Evolutionary conservation across 1,139 yeast genomes (phyloP).

Genomic region (Scheffersomyces segobiensis): DNA sequence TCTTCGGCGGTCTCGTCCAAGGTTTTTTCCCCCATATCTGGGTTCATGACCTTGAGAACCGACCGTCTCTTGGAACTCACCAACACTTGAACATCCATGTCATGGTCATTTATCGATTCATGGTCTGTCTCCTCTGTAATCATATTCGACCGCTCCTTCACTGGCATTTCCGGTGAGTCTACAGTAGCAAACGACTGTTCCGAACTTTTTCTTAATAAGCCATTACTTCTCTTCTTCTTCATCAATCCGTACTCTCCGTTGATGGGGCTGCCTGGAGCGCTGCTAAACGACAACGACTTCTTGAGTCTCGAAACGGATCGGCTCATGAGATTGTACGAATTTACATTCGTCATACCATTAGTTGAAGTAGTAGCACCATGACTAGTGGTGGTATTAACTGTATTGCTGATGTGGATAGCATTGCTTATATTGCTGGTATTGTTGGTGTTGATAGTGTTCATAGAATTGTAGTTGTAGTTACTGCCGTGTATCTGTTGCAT

Average conservation of each 20-base stretch:
- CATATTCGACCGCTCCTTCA: neutral
- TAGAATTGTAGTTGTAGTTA: neutral
- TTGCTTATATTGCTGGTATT: neutral
- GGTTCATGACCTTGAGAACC: slow-evolving; percentile 64
- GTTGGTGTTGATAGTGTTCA: neutral
- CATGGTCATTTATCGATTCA: slow-evolving; percentile 38
- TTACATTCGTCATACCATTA: neutral
- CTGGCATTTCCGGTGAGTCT: neutral
- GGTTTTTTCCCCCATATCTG: slow-evolving; percentile 36
- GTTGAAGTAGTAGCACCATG: slow-evolving; percentile 1
- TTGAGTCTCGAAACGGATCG: slow-evolving; percentile 22
- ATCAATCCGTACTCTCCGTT: slow-evolving; percentile 5
- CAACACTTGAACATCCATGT: slow-evolving; percentile 68
- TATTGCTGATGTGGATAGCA: neutral
- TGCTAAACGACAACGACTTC: slow-evolving; percentile 24
- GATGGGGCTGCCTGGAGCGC: slow-evolving; percentile 15
- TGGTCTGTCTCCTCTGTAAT: slow-evolving; percentile 17
- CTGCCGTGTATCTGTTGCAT: slow-evolving; percentile 2
- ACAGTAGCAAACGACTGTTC: neutral
- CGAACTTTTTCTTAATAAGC: neutral
- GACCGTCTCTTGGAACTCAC: slow-evolving; percentile 72
- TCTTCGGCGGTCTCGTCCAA: slow-evolving; percentile 9
- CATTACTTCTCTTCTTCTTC: slow-evolving; percentile 10
- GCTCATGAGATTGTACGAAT: slow-evolving; percentile 14
- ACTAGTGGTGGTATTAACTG: slow-evolving; percentile 12